Evolutionary conservation across 257 asterid species (phyloP).

Genomic region (Lithospermum erythrorhizon): DNA sequence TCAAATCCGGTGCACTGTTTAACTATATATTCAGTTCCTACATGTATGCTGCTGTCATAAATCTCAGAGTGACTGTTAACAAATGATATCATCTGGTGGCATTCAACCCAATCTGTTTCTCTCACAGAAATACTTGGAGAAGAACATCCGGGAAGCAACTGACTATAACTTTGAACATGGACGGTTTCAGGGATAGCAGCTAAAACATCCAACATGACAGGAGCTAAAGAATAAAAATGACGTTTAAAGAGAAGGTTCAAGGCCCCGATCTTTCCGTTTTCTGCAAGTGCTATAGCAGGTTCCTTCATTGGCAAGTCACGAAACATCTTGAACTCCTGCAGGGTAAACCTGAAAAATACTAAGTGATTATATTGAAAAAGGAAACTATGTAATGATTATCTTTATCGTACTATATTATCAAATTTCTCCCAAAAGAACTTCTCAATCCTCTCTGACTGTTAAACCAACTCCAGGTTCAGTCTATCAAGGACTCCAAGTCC

Average conservation of each 20-base stretch:
- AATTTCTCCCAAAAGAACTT: too few relatives aligned
- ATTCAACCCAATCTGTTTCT: slow-evolving; percentile 95
- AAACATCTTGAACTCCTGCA: slow-evolving; percentile 74
- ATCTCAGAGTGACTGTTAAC: slow-evolving; percentile 30
- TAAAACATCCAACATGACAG: slow-evolving; percentile 72
- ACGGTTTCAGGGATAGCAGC: slow-evolving; percentile 97
- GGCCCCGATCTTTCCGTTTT: slow-evolving; percentile 89
- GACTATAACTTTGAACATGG: slow-evolving; percentile 79
- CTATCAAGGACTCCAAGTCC: too few relatives aligned
- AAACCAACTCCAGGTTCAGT: too few relatives aligned
- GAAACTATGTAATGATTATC: too few relatives aligned
- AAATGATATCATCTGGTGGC: slow-evolving; percentile 52
- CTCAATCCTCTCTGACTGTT: too few relatives aligned
- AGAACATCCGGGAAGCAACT: slow-evolving; percentile 84
- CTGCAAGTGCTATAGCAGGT: slow-evolving; percentile 76
- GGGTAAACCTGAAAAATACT: slow-evolving; percentile 76
- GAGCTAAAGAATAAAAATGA: slow-evolving; percentile 71
- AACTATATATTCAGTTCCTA: slow-evolving; percentile 67
- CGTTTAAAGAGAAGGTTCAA: slow-evolving; percentile 87
- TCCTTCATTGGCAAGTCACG: slow-evolving; percentile 54
- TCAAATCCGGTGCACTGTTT: slow-evolving; percentile 45
- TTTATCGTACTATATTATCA: neutral
- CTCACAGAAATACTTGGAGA: slow-evolving; percentile 57
- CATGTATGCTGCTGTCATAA: slow-evolving; percentile 34
- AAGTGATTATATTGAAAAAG: slow-evolving; percentile 43